Conservation (phyloP, 345 rosid species). For the Murraya paniculata region DNA sequence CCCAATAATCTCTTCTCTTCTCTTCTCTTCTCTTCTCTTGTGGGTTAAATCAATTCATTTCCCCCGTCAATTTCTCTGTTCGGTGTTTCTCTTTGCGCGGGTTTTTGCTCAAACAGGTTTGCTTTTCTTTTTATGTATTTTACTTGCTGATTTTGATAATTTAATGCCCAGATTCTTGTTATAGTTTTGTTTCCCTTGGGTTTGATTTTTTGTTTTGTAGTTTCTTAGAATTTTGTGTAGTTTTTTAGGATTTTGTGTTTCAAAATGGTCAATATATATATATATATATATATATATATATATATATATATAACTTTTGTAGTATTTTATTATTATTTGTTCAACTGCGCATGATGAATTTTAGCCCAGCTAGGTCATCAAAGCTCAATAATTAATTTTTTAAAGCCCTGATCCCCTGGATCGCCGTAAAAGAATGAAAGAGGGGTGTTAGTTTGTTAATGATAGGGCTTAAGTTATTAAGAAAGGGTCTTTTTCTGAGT, state of each 20-base stretch:
- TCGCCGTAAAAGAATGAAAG: neutral
- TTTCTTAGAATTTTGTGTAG: too few relatives aligned
- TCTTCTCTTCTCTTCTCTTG: neutral
- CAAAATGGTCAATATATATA: neutral
- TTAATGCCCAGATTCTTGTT: neutral
- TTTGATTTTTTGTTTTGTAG: neutral
- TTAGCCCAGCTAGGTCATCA: neutral
- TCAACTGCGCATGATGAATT: neutral
- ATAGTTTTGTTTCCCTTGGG: neutral
- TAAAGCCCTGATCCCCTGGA: neutral
- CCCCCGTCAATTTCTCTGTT: neutral
- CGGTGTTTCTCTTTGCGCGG: neutral
- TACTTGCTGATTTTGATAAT: neutral
- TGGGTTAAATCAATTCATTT: neutral
- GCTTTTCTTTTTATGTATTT: neutral
- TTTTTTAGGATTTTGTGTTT: neutral
- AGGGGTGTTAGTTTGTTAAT: neutral
- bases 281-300: neutral
- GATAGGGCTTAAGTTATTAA: neutral
- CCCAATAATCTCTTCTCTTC: neutral
- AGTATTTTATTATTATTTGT: neutral
- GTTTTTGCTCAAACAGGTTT: conserved; percentile 2
- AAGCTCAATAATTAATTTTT: neutral
- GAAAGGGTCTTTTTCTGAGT: neutral
- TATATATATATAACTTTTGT: neutral